Base-by-base conservation (phyloP, 2,329 filamentous ascomycete genomes). In the Epichloe baconii region DNA sequence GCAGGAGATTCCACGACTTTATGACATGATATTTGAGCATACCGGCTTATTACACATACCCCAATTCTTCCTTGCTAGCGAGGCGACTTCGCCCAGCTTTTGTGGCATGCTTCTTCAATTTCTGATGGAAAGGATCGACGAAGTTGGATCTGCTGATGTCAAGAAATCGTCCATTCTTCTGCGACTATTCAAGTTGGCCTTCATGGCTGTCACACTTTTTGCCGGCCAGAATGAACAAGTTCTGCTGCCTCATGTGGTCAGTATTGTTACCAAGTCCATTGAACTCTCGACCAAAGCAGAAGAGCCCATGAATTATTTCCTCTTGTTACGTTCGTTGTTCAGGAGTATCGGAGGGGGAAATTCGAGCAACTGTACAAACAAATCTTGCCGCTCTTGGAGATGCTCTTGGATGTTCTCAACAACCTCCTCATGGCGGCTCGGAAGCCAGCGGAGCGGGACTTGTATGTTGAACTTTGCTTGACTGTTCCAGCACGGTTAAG, bases 281-380 rank as follows among this genome's bases (percentile, higher is more conserved):
- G 88, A 97, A 67, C 74, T 97, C 38, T 96, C 91, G 1, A 95
- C 93, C 6, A 94, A 86, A 52, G 94, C 93, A 0, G 89, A 96
- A 61, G 91, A 97, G 64, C 94, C 94, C 0, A 95, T 96, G 79
- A 98, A 99, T 66, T 98, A 98, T 69, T 99, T 98, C 68, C 76
- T 96, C 11, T 78, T 99, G 1, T 74, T 99, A 40, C 79, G 93
- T 36, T 96, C 90, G 0, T 73, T 99, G 2, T 99, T 99, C 66
- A 75, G 93, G 52, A 97, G 91, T 64, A 99, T 99, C 49, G 93
- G 93, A 21, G 94, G 93, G 94, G 93, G 7, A 86, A 95, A 55
- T 99, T 98, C 58, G 93, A 99, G 71, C 86, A 96, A 58, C 76
- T 98, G 1, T 99, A 99, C 67, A 98, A 98, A 71, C 91, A 97